Conservation (phyloP, 108 stramenopile species). For the Skeletonema grethae region DNA sequence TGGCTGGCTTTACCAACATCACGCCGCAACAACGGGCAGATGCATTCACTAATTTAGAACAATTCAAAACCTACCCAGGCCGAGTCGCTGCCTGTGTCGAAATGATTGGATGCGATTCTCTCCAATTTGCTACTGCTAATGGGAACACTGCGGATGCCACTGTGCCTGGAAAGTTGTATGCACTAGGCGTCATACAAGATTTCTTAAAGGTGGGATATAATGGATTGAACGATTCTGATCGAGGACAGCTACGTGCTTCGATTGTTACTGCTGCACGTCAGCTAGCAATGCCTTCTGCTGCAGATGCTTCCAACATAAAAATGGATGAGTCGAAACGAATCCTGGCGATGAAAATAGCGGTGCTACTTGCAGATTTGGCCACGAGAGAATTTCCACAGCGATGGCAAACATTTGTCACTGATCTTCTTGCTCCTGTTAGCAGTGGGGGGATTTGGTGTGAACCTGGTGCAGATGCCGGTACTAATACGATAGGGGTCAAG, state of each 20-base stretch:
- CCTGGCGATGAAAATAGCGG: slow-evolving; percentile 72
- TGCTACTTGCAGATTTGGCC: slow-evolving; percentile 68
- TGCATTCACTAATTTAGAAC: slow-evolving; percentile 72
- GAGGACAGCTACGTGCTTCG: slow-evolving; percentile 58
- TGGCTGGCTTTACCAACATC: slow-evolving; percentile 37
- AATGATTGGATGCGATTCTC: slow-evolving; percentile 47
- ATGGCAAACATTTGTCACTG: slow-evolving; percentile 76
- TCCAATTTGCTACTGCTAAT: slow-evolving; percentile 13
- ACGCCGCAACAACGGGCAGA: slow-evolving; percentile 57
- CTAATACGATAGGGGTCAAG: slow-evolving; percentile 58
- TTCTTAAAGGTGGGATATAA: slow-evolving; percentile 67
- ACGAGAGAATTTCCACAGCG: slow-evolving; percentile 87
- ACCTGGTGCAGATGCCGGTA: slow-evolving; percentile 29
- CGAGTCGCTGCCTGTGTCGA: slow-evolving; percentile 57
- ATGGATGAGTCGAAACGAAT: slow-evolving; percentile 42
- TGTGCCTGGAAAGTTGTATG: slow-evolving; percentile 74
- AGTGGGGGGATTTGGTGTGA: slow-evolving; percentile 67
- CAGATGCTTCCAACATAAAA: slow-evolving; percentile 6
- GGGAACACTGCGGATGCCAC: slow-evolving; percentile 59
- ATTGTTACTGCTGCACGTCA: slow-evolving; percentile 63
- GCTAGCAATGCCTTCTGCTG: slow-evolving; percentile 25
- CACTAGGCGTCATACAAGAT: slow-evolving; percentile 60
- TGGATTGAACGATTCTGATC: slow-evolving; percentile 62
- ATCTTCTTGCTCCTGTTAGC: slow-evolving; percentile 57
- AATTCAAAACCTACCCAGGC: slow-evolving; percentile 75